Evolutionary conservation across 2,329 filamentous ascomycete species (phyloP).

Genomic region (Elsinoe perseae): DNA sequence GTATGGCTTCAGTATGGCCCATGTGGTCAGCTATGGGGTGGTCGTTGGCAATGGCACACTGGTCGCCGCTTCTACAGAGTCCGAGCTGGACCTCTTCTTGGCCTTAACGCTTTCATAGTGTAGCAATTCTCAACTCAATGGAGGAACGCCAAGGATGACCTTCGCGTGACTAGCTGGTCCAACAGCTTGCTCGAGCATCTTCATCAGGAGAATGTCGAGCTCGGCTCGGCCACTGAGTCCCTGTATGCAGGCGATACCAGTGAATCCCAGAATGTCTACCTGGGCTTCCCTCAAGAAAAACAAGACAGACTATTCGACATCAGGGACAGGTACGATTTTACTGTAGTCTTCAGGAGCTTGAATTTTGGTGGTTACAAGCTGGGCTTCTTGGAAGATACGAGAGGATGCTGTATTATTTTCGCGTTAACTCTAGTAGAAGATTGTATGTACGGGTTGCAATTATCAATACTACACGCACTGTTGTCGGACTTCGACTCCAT

Average conservation of each 20-base stretch:
- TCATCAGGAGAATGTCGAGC: not conserved
- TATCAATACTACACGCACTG: no score
- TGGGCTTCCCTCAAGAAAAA: slow-evolving; percentile 36
- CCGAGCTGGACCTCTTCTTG: slow-evolving; percentile 46
- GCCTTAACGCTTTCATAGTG: slow-evolving; percentile 31
- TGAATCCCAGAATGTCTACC: slow-evolving; percentile 36
- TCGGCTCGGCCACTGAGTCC: slow-evolving; percentile 22
- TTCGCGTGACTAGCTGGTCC: not conserved
- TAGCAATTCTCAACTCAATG: slow-evolving; percentile 2
- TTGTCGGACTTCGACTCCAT: not conserved
- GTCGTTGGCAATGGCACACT: slow-evolving; percentile 29
- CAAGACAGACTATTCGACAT: slow-evolving; percentile 29
- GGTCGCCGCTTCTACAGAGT: slow-evolving; percentile 33
- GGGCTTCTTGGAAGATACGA: not conserved
- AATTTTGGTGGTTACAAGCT: slow-evolving; percentile 41
- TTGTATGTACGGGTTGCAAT: not conserved
- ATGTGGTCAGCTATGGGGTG: slow-evolving; percentile 24
- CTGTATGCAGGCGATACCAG: slow-evolving; percentile 44
- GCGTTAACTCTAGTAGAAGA: not conserved
- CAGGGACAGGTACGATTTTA: slow-evolving; percentile 35
- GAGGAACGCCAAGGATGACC: not conserved
- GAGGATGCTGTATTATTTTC: not conserved
- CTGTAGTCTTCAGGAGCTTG: slow-evolving; percentile 34
- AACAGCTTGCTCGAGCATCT: slow-evolving; percentile 1
- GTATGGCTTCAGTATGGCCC: slow-evolving; percentile 26